These are phyloP conservation scores for Pyricularia pennisetigena DNA, from an alignment of 2,329 filamentous ascomycete genomes.

Conservation along the genomic window DNA sequence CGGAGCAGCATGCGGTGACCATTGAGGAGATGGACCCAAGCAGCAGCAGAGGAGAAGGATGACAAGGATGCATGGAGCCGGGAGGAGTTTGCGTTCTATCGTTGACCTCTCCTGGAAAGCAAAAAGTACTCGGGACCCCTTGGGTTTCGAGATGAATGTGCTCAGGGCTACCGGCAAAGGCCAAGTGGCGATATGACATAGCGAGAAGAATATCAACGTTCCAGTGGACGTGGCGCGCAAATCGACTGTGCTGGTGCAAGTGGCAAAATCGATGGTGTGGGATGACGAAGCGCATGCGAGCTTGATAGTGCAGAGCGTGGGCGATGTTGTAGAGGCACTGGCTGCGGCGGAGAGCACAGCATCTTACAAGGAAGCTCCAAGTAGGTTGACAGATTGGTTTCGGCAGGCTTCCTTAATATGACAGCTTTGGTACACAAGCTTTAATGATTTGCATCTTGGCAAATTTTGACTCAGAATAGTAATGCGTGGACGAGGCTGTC, in stretches of 20 bases:
- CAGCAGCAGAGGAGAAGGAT: conserved; percentile 2
- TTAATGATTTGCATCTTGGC: background rate
- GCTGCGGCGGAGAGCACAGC: background rate
- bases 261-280: conserved; percentile 10
- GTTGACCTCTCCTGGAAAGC: background rate
- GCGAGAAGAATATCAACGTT: conserved; percentile 13
- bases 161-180: conserved; percentile 7
- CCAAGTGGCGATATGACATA: conserved; percentile 13
- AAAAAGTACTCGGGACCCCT: no score
- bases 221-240: conserved; percentile 14
- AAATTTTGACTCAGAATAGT: background rate
- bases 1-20: conserved; percentile 4
- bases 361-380: background rate
- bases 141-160: no score
- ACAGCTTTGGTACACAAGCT: no score
- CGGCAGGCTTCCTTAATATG: no score
- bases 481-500: background rate
- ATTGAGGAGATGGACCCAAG: conserved; percentile 2
- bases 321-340: conserved; percentile 10
- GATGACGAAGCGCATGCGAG: conserved; percentile 13
- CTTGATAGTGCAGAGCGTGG: conserved; percentile 8
- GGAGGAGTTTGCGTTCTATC: conserved; percentile 2
- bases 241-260: conserved; percentile 10
- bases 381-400: no score
- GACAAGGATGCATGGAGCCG: conserved; percentile 2